Evolutionary conservation across 1,284 basidiomycete species (phyloP), one percentile per base, ranked within the genome.

Genomic region (Malassezia cuniculi): DNA sequence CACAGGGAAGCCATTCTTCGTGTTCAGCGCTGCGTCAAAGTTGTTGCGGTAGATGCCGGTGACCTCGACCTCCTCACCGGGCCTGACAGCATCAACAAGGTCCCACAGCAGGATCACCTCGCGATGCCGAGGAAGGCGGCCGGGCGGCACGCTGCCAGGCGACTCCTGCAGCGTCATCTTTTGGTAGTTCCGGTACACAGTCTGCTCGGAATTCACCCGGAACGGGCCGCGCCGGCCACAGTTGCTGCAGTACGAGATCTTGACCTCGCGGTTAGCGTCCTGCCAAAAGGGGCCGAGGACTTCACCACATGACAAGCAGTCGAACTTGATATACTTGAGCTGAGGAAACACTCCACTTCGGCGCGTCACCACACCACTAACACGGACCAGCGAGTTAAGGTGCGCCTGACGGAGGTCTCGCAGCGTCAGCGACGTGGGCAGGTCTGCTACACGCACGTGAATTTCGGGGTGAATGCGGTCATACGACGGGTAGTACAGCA

Each of bases 11-110:
- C 90, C 93, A 57, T 97, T 95, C 73, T 95, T 97, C 31, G 86
- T 81, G 70, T 99, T 97, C 56, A 99, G 77, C 1, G 87, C 83
- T 4, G 89, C 89, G 65, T 97, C 90, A 57, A 95, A 97, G 69
- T 97, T 97, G 72, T 99, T 99, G 54, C 89, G 78, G 69, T 99
- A 99, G 55, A 95, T 79, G 43, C 90, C 90, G 5, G 90, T 97
- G 15, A 66, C 57, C 55, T 87, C 86, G 49, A 97, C 79, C 74
- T 97, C 93, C 68, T 99, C 93, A 48, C 90, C 90, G 8, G 90
- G 90, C 68, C 95, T 95, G 14, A 90, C 93, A 35, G 80, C 80
- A 68, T 99, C 90, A 57, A 99, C 95, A 37, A 99, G 74, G 68
- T 97, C 90, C 89, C 90, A 97, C 14, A 97, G 75, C 2, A 95